Conservation (phyloP, 768 basidiomycete genomes). For the Russula brevipes region DNA sequence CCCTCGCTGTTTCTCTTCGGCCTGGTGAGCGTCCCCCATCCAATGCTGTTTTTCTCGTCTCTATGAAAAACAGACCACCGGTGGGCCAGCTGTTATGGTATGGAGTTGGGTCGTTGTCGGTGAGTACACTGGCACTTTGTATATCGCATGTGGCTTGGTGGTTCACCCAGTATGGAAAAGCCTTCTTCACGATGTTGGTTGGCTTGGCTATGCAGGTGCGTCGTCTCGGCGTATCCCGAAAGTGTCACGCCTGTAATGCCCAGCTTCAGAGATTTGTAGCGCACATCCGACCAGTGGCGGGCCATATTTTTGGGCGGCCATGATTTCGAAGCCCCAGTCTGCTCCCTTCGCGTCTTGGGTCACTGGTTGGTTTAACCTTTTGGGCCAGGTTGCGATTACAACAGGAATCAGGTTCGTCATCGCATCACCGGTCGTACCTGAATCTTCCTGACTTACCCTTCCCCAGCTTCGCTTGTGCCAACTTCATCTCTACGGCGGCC, state of each 20-base stretch:
- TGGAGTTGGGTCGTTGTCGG: constrained; percentile 68
- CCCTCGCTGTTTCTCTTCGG: constrained; percentile 67
- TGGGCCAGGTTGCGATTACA: constrained; percentile 73
- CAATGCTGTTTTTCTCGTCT: not conserved
- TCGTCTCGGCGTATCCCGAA: not conserved
- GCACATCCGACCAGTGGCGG: constrained; percentile 70
- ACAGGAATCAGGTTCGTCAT: constrained; percentile 56
- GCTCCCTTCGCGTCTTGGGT: constrained; percentile 70
- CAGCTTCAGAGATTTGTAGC: constrained; percentile 40
- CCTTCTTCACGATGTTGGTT: constrained; percentile 64
- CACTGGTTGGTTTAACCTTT: constrained; percentile 69
- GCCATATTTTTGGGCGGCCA: constrained; percentile 79
- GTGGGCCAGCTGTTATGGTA: constrained; percentile 73
- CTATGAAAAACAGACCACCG: constrained; percentile 49
- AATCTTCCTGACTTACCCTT: not conserved
- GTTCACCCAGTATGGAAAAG: constrained; percentile 30
- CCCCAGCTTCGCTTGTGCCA: constrained; percentile 57
- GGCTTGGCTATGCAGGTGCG: constrained; percentile 69
- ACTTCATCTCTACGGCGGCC: constrained; percentile 58
- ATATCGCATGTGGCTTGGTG: not conserved
- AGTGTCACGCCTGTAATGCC: not conserved
- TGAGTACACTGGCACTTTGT: constrained; percentile 35
- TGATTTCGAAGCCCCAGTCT: constrained; percentile 52
- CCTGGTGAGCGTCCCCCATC: constrained; percentile 40
- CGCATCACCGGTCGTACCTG: not conserved